Percentiles rank a stretch among this genome's conserved stretches.
Evolutionary conservation across 2,329 filamentous ascomycete species (phyloP).

Genomic region (Pseudodiploospora longispora): DNA sequence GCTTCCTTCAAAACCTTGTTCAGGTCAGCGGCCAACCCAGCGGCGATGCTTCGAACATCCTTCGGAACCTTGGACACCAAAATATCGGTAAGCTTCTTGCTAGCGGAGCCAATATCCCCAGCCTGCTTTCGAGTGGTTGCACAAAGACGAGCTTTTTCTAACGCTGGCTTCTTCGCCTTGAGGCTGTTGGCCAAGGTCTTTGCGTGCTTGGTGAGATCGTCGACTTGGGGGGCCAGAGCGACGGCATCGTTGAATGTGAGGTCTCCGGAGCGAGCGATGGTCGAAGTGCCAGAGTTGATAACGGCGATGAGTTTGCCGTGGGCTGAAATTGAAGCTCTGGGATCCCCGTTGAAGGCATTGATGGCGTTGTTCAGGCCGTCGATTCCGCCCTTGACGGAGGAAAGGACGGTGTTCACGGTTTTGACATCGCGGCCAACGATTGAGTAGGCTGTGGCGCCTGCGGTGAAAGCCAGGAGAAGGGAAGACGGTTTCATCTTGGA

Average conservation of each 20-base stretch:
- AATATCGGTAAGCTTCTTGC: slow-evolving; percentile 20
- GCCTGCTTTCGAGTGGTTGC: slow-evolving; percentile 16
- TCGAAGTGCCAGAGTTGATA: slow-evolving; percentile 11
- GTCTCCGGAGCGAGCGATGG: slow-evolving; percentile 7
- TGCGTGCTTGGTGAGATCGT: slow-evolving; percentile 17
- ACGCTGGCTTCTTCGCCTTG: slow-evolving; percentile 17
- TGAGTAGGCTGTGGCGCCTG: slow-evolving; percentile 10
- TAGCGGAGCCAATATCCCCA: slow-evolving; percentile 15
- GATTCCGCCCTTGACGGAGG: slow-evolving; percentile 8
- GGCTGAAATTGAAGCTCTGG: slow-evolving; percentile 11
- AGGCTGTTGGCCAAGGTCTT: slow-evolving; percentile 17
- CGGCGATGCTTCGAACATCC: slow-evolving; percentile 19
- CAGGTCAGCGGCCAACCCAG: slow-evolving; percentile 17
- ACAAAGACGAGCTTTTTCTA: slow-evolving; percentile 22
- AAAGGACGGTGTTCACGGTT: slow-evolving; percentile 9
- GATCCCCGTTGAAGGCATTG: slow-evolving; percentile 17
- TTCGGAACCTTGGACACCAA: slow-evolving; percentile 22
- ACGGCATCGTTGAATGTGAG: slow-evolving; percentile 12
- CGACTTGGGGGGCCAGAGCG: slow-evolving; percentile 11
- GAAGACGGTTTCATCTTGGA: too few species aligned
- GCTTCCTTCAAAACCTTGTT: slow-evolving; percentile 15
- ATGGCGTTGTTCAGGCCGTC: slow-evolving; percentile 15
- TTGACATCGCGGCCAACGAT: slow-evolving; percentile 6
- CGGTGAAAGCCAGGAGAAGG: slow-evolving; percentile 4
- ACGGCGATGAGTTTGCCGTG: slow-evolving; percentile 13